A percentile compares a stretch with the other conserved stretches of the same genome.
These are phyloP conservation scores for Casaregolazyma lundiana DNA, from an alignment of 1,139 yeast species.

Conservation along the genomic window DNA sequence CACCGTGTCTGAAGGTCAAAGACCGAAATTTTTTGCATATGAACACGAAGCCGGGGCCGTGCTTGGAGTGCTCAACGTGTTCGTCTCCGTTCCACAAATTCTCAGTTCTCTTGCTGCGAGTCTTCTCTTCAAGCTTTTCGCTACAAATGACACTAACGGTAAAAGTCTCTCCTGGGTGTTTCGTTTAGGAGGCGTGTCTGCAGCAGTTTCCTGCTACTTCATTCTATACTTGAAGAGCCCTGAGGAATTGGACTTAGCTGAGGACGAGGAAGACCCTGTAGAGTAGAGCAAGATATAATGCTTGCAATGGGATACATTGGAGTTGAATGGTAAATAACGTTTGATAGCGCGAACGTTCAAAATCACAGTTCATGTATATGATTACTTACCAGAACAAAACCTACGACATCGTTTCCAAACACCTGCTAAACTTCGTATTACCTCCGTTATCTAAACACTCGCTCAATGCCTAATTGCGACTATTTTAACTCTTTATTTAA, in stretches of 20 bases:
- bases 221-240: conserved; percentile 26
- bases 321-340: too few relatives aligned
- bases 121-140: conserved; percentile 31
- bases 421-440: too few relatives aligned
- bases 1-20: background rate
- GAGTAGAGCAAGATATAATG: background rate
- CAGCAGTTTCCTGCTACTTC: conserved; percentile 32
- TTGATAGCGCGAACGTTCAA: too few relatives aligned
- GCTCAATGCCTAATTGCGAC: too few relatives aligned
- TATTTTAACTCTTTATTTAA: too few relatives aligned
- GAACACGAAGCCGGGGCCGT: conserved; percentile 35
- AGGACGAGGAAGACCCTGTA: conserved; percentile 14
- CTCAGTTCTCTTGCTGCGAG: conserved; percentile 34
- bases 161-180: conserved; percentile 33
- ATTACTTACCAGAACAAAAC: too few relatives aligned
- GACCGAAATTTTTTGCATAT: conserved; percentile 12
- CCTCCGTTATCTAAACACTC: too few relatives aligned
- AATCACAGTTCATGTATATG: too few relatives aligned
- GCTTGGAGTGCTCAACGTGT: conserved; percentile 38
- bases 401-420: too few relatives aligned
- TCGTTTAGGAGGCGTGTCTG: conserved; percentile 35
- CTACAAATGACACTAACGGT: conserved; percentile 18
- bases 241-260: conserved; percentile 19
- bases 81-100: conserved; percentile 38
- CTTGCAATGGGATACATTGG: background rate